phyloP scores from a whole-genome alignment of 129 eudicot genomes.

The Smallanthus sonchifolius region DNA sequence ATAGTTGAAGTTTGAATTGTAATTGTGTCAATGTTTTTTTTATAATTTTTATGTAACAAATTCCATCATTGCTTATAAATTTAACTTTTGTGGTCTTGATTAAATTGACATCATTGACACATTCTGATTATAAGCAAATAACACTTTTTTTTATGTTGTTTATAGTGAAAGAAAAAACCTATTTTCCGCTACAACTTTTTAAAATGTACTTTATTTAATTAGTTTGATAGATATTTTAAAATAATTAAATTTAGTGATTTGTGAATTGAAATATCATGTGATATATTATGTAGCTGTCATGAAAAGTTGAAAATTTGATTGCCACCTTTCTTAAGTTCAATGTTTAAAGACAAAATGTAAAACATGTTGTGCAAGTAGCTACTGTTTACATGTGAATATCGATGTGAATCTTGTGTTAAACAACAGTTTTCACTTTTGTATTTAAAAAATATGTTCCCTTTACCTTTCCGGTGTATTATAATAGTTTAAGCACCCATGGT shows the following conservation, averaged over 20 bases:
- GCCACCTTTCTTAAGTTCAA: constrained; percentile 15
- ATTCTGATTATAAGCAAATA: too few species aligned
- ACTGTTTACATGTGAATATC: constrained; percentile 19
- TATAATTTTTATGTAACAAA: too few species aligned
- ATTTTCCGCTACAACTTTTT: too few species aligned
- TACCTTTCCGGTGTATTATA: neutral
- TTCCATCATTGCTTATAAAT: too few species aligned
- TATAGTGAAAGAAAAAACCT: too few species aligned
- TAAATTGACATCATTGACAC: too few species aligned
- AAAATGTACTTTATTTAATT: neutral
- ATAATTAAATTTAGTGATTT: neutral
- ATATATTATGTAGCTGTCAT: neutral
- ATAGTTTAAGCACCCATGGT: neutral
- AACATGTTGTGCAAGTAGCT: constrained; percentile 8
- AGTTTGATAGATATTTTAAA: neutral
- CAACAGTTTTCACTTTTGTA: constrained; percentile 5
- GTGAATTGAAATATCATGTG: constrained; percentile 5
- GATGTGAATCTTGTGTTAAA: constrained; percentile 21
- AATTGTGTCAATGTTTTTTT: too few species aligned
- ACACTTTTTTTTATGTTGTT: too few species aligned
- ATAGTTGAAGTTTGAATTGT: too few species aligned
- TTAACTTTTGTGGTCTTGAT: too few species aligned
- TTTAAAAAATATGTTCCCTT: neutral
- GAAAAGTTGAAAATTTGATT: neutral
- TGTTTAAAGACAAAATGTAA: constrained; percentile 21